phyloP scores from a whole-genome alignment of 805 yeast genomes.

The Myxozyma geophila region DNA sequence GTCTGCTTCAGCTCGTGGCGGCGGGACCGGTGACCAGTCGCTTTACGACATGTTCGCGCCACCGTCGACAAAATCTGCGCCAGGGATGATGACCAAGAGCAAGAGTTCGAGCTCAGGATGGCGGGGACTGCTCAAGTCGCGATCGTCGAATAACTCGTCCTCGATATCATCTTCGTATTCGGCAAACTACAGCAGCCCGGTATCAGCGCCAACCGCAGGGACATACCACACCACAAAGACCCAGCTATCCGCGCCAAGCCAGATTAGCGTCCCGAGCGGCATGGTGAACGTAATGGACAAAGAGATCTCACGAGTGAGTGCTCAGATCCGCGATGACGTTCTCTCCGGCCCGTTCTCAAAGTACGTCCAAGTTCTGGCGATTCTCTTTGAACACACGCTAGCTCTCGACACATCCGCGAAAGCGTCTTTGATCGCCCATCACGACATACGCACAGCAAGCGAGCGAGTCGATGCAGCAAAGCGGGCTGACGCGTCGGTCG shows the following conservation, averaged over 20 bases:
- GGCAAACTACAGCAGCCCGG: too few species aligned
- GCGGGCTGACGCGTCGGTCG: not conserved
- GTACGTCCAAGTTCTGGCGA: slow-evolving; percentile 18
- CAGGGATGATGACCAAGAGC: not conserved
- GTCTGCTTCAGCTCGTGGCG: too few species aligned
- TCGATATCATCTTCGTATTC: too few species aligned
- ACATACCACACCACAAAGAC: not conserved
- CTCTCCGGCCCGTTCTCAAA: slow-evolving; percentile 13
- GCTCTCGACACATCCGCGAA: not conserved
- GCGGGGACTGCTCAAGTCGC: not conserved
- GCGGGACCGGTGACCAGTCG: not conserved
- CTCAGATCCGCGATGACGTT: slow-evolving; percentile 14
- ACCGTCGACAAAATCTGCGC: not conserved
- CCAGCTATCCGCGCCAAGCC: not conserved
- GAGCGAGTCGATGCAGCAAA: not conserved
- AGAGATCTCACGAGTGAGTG: not conserved
- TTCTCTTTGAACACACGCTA: slow-evolving; percentile 16
- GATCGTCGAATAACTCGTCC: not conserved
- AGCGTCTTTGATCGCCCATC: not conserved
- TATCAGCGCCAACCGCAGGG: not conserved
- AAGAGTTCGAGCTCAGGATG: not conserved
- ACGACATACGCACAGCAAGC: not conserved
- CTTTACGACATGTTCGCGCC: not conserved
- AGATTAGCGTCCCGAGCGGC: not conserved
- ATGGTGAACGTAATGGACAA: slow-evolving; percentile 4